These are phyloP conservation scores for Noccaea caerulescens DNA, from an alignment of 345 rosid genomes.

Conservation along the genomic window DNA sequence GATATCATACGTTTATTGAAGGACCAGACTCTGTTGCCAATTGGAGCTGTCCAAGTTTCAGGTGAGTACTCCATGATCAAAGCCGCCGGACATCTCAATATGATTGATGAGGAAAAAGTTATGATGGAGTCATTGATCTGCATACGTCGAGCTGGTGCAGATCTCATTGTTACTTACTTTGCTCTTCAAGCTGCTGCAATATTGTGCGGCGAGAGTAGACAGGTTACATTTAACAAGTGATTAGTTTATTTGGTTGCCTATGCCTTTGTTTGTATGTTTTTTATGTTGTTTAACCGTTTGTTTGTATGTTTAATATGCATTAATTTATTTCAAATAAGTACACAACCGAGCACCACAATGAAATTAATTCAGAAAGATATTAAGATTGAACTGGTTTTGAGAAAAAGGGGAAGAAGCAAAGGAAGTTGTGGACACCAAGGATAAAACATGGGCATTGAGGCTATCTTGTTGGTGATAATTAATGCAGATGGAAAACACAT, in stretches of 20 bases:
- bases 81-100: slow-evolving; percentile 77
- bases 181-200: slow-evolving; percentile 85
- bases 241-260: not conserved
- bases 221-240: slow-evolving; percentile 2
- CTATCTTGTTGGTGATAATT: too few species aligned
- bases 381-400: too few species aligned
- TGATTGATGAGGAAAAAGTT: slow-evolving; percentile 88
- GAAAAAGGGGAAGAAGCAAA: too few species aligned
- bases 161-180: slow-evolving; percentile 76
- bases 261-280: not conserved
- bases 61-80: slow-evolving; percentile 97
- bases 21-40: slow-evolving; percentile 67
- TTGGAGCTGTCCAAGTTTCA: slow-evolving; percentile 69
- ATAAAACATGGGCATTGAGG: too few species aligned
- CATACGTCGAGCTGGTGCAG: slow-evolving; percentile 85
- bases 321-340: too few species aligned
- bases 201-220: slow-evolving; percentile 58
- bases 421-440: too few species aligned
- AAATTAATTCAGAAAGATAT: too few species aligned
- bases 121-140: slow-evolving; percentile 93
- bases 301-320: not conserved
- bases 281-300: not conserved
- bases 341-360: too few species aligned
- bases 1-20: slow-evolving; percentile 83
- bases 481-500: too few species aligned